A percentile compares a stretch with the other conserved stretches of the same genome.
Conservation (phyloP, 345 rosid species). For the Euphorbia peplus region DNA sequence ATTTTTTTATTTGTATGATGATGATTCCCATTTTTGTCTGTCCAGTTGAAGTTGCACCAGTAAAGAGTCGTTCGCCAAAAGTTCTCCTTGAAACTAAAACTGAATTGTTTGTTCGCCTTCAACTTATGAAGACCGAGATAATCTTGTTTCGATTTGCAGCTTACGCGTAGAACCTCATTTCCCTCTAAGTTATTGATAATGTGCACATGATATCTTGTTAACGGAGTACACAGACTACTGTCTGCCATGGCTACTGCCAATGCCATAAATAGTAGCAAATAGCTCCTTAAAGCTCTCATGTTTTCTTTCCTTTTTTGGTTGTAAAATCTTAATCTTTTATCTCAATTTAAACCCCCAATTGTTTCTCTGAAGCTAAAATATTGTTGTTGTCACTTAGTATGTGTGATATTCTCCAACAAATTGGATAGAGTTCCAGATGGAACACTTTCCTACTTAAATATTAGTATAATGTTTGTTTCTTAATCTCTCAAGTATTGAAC, state of each 20-base stretch:
- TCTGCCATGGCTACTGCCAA: not conserved
- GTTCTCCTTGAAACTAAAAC: not conserved
- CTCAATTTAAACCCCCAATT: not conserved
- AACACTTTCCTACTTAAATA: not conserved
- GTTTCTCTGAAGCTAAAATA: not conserved
- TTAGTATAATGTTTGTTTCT: not conserved
- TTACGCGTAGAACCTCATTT: not conserved
- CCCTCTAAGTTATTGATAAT: slow-evolving; percentile 2
- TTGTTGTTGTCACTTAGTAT: not conserved
- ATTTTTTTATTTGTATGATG: not conserved
- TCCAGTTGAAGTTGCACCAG: slow-evolving; percentile 6
- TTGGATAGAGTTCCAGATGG: not conserved
- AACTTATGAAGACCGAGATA: not conserved
- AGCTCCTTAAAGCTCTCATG: not conserved
- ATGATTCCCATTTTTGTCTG: not conserved
- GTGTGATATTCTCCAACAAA: not conserved
- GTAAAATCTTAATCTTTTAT: not conserved
- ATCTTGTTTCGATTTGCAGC: slow-evolving; percentile 13
- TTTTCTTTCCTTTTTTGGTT: not conserved
- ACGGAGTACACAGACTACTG: not conserved
- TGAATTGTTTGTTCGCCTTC: not conserved
- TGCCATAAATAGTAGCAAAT: not conserved
- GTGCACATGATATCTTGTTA: not conserved
- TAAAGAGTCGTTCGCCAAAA: slow-evolving; percentile 1
- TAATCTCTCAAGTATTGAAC: not conserved